These are phyloP conservation scores for Agaricales sp. DNA, from an alignment of 1,284 basidiomycete genomes.

Conservation along the genomic window DNA sequence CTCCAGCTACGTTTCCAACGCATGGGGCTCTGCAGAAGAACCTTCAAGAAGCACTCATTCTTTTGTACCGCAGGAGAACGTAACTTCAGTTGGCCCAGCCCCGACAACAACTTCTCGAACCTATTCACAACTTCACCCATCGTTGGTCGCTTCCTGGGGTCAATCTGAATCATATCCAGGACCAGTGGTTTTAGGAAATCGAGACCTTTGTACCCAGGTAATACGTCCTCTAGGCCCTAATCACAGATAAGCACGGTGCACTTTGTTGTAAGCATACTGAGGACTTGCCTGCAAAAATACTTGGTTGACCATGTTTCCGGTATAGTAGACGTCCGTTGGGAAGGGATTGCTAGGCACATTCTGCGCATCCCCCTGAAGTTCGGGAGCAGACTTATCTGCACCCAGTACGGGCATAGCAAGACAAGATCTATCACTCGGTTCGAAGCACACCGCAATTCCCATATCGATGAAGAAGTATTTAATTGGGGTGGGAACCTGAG, in stretches of 20 bases:
- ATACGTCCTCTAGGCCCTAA: background rate
- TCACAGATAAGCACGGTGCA: background rate
- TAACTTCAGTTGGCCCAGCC: constrained; percentile 17
- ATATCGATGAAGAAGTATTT: constrained; percentile 24
- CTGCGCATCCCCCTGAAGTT: constrained; percentile 12
- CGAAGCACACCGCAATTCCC: constrained; percentile 20
- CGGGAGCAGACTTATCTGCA: background rate
- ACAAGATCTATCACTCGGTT: constrained; percentile 9
- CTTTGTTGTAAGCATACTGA: constrained; percentile 2
- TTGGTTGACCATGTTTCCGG: constrained; percentile 22
- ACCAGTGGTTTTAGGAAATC: constrained; percentile 22
- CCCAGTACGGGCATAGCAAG: background rate
- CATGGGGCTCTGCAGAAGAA: too few species aligned
- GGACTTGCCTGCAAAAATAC: constrained; percentile 18
- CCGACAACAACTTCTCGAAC: constrained; percentile 16
- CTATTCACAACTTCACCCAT: constrained; percentile 23
- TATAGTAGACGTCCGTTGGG: constrained; percentile 24
- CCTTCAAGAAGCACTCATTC: too few species aligned
- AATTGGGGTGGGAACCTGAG: constrained; percentile 15
- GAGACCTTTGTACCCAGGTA: constrained; percentile 13
- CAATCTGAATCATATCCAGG: constrained; percentile 20
- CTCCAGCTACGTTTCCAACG: too few species aligned
- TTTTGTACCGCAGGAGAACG: constrained; percentile 12
- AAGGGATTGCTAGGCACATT: constrained; percentile 21
- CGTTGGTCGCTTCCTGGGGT: constrained; percentile 21